Evolutionary conservation across 139 green algal species (phyloP).

Genomic region (Chlorella sp.): DNA sequence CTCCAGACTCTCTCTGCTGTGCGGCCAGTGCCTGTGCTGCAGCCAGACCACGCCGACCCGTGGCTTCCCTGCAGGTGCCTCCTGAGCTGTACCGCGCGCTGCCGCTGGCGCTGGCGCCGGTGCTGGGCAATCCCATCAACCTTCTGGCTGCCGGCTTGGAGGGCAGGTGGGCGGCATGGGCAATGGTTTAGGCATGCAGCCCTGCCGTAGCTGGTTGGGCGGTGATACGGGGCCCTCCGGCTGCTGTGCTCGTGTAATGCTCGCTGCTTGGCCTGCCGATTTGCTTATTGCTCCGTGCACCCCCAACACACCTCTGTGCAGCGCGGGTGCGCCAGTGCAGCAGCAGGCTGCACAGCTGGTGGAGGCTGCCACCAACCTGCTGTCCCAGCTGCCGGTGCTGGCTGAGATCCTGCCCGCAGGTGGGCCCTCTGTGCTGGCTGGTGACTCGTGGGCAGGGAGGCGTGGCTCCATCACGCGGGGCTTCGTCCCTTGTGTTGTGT

Average conservation of each 20-base stretch:
- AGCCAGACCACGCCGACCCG: too few relatives aligned
- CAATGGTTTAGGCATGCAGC: background rate
- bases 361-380: conserved; percentile 47
- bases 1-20: too few relatives aligned
- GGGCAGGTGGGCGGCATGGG: background rate
- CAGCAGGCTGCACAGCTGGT: conserved; percentile 1
- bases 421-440: too few relatives aligned
- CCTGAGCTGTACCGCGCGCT: conserved; percentile 76
- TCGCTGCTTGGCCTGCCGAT: too few relatives aligned
- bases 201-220: background rate
- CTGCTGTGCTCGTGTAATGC: too few relatives aligned
- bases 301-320: too few relatives aligned
- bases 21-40: too few relatives aligned
- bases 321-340: background rate
- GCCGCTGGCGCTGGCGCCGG: conserved; percentile 77
- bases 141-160: conserved; percentile 64
- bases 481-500: too few relatives aligned
- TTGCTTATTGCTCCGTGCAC: too few relatives aligned
- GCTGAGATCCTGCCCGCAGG: conserved; percentile 73
- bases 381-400: conserved; percentile 75
- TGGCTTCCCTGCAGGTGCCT: conserved; percentile 35
- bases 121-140: conserved; percentile 86
- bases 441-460: too few relatives aligned
- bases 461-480: too few relatives aligned
- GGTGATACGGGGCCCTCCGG: background rate